phyloP scores from a whole-genome alignment of 2,329 filamentous ascomycete species.

The Alternaria gansuensis region DNA sequence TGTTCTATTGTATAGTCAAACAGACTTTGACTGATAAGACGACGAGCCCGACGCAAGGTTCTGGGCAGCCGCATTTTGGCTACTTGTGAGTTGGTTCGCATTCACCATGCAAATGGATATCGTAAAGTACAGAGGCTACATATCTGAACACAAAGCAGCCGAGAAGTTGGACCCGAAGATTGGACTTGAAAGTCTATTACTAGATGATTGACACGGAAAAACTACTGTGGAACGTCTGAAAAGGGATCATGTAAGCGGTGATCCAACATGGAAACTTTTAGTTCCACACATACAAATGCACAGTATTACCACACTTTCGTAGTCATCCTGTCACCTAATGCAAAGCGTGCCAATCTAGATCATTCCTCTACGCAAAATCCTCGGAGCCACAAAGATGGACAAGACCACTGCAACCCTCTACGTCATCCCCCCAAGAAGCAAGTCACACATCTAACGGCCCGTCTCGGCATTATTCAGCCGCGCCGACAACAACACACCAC shows the following conservation, averaged over 20 bases:
- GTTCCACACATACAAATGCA: too few species aligned
- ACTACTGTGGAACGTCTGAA: neutral
- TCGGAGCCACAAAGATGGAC: slow-evolving; percentile 2
- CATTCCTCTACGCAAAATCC: neutral
- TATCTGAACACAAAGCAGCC: fast-evolving
- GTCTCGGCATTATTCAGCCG: slow-evolving; percentile 16
- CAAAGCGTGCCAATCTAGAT: neutral
- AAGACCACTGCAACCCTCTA: slow-evolving; percentile 11
- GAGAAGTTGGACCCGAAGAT: neutral
- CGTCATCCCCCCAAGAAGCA: slow-evolving; percentile 6
- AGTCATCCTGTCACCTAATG: neutral
- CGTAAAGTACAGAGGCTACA: neutral
- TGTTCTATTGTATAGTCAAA: neutral
- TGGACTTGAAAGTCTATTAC: neutral
- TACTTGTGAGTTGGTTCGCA: neutral
- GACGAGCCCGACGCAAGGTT: too few species aligned
- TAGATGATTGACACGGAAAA: neutral
- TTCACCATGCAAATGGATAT: neutral
- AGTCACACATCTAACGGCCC: slow-evolving; percentile 13
- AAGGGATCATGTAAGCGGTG: neutral
- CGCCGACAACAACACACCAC: slow-evolving; percentile 7
- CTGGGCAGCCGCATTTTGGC: neutral
- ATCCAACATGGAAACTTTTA: too few species aligned
- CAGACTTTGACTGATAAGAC: neutral
- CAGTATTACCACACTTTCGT: neutral